Base-by-base conservation (phyloP, 495 filamentous ascomycete species). In the Haplographium delicatum region DNA sequence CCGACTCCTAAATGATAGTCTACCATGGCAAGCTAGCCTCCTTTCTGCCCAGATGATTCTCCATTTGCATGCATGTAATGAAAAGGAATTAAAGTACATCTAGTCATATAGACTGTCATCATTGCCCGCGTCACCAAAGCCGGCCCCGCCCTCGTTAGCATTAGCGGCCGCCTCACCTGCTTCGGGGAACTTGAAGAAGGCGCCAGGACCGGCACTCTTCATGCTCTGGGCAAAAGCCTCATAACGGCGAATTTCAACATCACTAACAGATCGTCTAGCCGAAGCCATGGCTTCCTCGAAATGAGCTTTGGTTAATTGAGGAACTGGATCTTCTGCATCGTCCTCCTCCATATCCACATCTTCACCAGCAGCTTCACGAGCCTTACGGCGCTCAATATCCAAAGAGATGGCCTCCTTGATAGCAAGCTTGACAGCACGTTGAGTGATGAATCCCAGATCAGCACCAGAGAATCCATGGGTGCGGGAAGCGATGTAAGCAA, bases 391-490 rank as follows among this genome's bases (percentile, higher is more conserved):
- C 74, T 95, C 86, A 54, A 98, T 96, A 47, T 96, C 91, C 43
- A 76, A 64, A 9, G 80, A 70, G 67, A 98, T 98, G n/a, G 90
- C 79, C 70, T 98, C 83, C 80, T 96, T 98, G 74, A 98, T 98
- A 54, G 93, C 93, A 59, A 98, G 83, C 81, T 98, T 98, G 77
- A 96, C 91, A 53, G 93, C 93, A 64, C 93, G 89, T 74, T 98
- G 93, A 19, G 93, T 95, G 65, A 98, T 87, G 76, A 96, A 98
- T 59, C 91, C 94, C 67, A 98, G 82, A 86, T 98, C 93, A 65
- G 93, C 93, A 88, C 93, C 93, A 51, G 93, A 97, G 81, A 96
- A 98, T 40, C 93, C 93, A 75, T 96, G 91, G 24, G 93, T 97
- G 77, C 91, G 90, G 73, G 88, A 88, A 25, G 93, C 91, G 61